phyloP scores from a whole-genome alignment of 2,329 filamentous ascomycete species.

The Pezicula neosporulosa region DNA sequence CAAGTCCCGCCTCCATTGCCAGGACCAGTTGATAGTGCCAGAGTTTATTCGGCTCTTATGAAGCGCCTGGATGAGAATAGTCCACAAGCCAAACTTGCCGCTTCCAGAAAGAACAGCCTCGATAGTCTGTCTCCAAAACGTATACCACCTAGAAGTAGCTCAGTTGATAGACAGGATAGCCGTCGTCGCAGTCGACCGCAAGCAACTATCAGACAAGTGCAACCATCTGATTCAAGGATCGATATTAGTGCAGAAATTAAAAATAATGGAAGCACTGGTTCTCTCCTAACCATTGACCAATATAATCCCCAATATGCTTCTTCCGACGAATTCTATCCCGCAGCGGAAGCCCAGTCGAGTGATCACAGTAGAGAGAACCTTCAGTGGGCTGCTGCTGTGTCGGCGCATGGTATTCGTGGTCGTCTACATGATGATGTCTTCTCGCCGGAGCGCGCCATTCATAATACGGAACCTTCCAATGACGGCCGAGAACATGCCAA shows the following conservation, averaged over 20 bases:
- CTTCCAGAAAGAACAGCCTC: constrained; percentile 13
- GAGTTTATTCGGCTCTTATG: constrained; percentile 63
- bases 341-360: too few relatives aligned
- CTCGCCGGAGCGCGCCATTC: constrained; percentile 6
- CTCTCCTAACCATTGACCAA: too few relatives aligned
- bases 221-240: background rate
- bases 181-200: constrained; percentile 8
- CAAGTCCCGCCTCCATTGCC: constrained; percentile 7
- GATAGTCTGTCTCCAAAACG: constrained; percentile 9
- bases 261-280: background rate
- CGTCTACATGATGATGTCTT: constrained; percentile 20
- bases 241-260: background rate
- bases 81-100: constrained; percentile 18
- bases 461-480: background rate
- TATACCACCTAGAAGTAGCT: constrained; percentile 11
- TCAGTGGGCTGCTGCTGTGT: constrained; percentile 10
- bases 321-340: too few relatives aligned
- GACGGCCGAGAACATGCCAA: background rate
- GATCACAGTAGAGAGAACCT: constrained; percentile 3
- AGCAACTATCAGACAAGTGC: constrained; percentile 22
- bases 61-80: constrained; percentile 44
- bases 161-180: constrained; percentile 7
- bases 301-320: too few relatives aligned
- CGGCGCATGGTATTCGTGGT: constrained; percentile 5
- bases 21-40: constrained; percentile 47